phyloP scores from a whole-genome alignment of 2,329 filamentous ascomycete species.

The Xylaria hypoxylon region DNA sequence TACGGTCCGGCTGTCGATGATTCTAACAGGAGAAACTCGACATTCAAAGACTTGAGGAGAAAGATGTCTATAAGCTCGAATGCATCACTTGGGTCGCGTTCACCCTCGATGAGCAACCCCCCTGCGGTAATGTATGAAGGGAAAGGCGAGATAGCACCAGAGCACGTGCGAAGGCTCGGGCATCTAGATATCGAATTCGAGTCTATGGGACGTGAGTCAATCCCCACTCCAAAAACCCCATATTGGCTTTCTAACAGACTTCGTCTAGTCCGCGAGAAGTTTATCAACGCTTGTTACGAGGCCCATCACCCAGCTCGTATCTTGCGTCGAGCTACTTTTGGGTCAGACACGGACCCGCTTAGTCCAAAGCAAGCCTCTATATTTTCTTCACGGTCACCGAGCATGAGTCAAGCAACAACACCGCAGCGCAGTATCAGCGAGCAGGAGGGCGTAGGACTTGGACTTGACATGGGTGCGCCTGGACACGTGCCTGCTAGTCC shows the following conservation, averaged over 20 bases:
- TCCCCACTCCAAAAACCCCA: too few relatives aligned
- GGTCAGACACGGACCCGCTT: slow-evolving; percentile 15
- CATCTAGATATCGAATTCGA: slow-evolving; percentile 44
- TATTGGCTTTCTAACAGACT: slow-evolving; percentile 1
- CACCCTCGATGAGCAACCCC: slow-evolving; percentile 4
- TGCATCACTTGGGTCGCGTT: slow-evolving; percentile 19
- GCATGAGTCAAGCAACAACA: slow-evolving; percentile 20
- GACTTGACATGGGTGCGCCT: slow-evolving; percentile 2
- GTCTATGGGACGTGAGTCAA: slow-evolving; percentile 34
- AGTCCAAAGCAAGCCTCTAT: slow-evolving; percentile 12
- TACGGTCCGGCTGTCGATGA: slow-evolving; percentile 25
- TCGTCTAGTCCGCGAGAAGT: slow-evolving; percentile 40
- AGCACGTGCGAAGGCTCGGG: slow-evolving; percentile 33
- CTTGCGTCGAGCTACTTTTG: slow-evolving; percentile 8
- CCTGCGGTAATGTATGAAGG: slow-evolving; percentile 36
- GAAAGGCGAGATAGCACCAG: slow-evolving; percentile 38
- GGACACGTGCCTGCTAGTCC: background rate
- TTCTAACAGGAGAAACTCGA: slow-evolving; percentile 16
- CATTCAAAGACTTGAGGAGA: slow-evolving; percentile 14
- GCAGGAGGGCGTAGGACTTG: slow-evolving; percentile 10
- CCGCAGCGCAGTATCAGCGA: slow-evolving; percentile 21
- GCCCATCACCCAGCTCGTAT: slow-evolving; percentile 33
- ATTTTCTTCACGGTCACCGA: slow-evolving; percentile 12
- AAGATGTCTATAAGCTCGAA: slow-evolving; percentile 15
- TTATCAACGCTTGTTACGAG: slow-evolving; percentile 43